These are phyloP conservation scores for Eimeria maxima DNA, from an alignment of 169 alveolate genomes.

Conservation along the genomic window DNA sequence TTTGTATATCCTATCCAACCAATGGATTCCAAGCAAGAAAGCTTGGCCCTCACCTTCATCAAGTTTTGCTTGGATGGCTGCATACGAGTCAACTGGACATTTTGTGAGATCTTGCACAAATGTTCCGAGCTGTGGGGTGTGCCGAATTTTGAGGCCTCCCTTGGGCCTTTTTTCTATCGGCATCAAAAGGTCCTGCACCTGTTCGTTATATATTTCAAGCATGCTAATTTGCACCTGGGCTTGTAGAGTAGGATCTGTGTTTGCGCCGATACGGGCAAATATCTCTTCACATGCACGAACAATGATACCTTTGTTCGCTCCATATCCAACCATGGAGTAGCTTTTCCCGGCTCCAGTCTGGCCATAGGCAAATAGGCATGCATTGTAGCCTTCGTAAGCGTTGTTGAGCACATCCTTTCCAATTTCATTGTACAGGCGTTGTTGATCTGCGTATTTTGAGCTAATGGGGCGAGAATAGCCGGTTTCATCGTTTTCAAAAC, in stretches of 20 bases:
- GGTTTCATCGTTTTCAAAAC: constrained; percentile 88
- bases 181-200: constrained; percentile 94
- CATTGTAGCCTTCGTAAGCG: constrained; percentile 97
- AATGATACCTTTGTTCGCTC: constrained; percentile 96
- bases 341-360: constrained; percentile 95
- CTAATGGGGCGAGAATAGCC: constrained; percentile 86
- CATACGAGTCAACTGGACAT: constrained; percentile 91
- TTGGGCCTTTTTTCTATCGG: constrained; percentile 90
- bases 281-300: constrained; percentile 96
- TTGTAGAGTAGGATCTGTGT: constrained; percentile 31
- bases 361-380: constrained; percentile 96
- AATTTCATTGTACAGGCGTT: constrained; percentile 90
- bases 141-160: constrained; percentile 93
- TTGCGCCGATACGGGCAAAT: constrained; percentile 88
- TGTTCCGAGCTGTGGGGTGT: constrained; percentile 88
- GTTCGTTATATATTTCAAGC: constrained; percentile 96
- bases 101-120: constrained; percentile 83
- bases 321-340: constrained; percentile 97
- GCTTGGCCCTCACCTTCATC: constrained; percentile 89
- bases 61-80: constrained; percentile 91
- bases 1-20: not conserved
- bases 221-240: constrained; percentile 86
- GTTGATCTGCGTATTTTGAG: constrained; percentile 91
- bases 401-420: constrained; percentile 94
- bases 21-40: not conserved